Base-by-base conservation (phyloP, 2,329 filamentous ascomycete species). In the Penicillium sp. region DNA sequence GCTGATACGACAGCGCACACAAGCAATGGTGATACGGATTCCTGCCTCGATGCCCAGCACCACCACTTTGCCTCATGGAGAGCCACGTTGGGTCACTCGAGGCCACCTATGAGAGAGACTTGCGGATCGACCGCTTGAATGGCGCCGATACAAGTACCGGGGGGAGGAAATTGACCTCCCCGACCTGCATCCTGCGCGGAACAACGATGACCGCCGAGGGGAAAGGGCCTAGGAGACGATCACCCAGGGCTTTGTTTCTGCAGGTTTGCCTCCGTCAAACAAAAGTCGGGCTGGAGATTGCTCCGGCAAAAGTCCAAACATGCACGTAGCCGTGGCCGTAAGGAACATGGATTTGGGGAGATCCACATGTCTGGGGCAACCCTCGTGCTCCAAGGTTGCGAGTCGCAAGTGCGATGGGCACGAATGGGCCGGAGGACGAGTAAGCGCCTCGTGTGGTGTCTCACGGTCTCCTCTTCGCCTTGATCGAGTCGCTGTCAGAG, bases 231-330 rank as follows among this genome's bases (percentile, higher is more conserved):
- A 24, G 35, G 18, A 42, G 38, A 20, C 36, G 40, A 39, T 38
- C 18, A 40, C 48, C 43, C 41, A 57, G 36, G 44, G 49, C 53
- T 54, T 59, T 61, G 56, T 57, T 50, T 58, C 60, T 63, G 61
- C 57, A 63, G 51, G 61, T 63, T 63, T 63, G 61, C 57, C 45
- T 54, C 50, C 47, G 57, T 53, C 58, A 60, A 63, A 63, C 57
- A 54, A 63, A 55, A 61, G 51, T 56, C 50, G 51, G 54, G 48
- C 52, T 56, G 41, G 48, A 59, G 55, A 62, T 62, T 51, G 50
- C 52, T 51, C 53, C 46, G 52, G 51, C 46, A 55, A 54, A 61
- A 43, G 55, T 54, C 51, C 55, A 60, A 60, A 60, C 55, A 58
- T 62, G 61, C 61, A 63, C 44, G 52, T 61, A 63, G 33, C 61